phyloP scores from a whole-genome alignment of 352 stramenopile genomes.

The Pythium plurisporium region DNA sequence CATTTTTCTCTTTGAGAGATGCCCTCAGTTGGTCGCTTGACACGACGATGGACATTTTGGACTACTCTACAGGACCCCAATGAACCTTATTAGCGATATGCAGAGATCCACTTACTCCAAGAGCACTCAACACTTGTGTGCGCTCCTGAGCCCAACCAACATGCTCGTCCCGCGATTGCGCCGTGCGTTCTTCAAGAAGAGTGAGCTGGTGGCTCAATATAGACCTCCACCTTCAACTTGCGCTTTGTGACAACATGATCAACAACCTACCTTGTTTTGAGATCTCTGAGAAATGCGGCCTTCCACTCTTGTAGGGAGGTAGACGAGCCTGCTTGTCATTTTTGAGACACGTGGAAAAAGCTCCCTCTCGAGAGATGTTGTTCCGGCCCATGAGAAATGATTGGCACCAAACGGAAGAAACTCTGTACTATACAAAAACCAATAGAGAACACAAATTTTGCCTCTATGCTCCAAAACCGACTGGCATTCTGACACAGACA shows the following conservation, averaged over 20 bases:
- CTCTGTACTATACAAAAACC: neutral
- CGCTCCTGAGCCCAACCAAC: neutral
- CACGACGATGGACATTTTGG: no score
- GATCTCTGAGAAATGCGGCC: constrained; percentile 2
- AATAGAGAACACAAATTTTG: neutral
- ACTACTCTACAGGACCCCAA: no score
- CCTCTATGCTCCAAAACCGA: neutral
- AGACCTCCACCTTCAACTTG: constrained; percentile 14
- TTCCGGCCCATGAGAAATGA: neutral
- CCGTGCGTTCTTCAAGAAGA: neutral
- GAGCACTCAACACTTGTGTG: constrained; percentile 7
- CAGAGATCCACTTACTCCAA: neutral
- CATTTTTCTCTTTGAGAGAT: no score
- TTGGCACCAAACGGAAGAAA: neutral
- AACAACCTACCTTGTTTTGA: constrained; percentile 15
- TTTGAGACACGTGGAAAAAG: constrained; percentile 4
- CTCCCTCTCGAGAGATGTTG: neutral
- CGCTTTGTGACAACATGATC: neutral
- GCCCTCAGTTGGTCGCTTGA: no score
- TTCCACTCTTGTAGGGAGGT: neutral
- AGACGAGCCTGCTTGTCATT: constrained; percentile 8
- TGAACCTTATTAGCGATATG: neutral
- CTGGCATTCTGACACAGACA: constrained; percentile 3
- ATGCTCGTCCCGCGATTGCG: neutral
- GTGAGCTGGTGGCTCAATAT: neutral